Percentiles rank a stretch among this genome's conserved stretches.
Conservation (phyloP, 2,329 filamentous ascomycete genomes). For the Cordyceps farinosa region DNA sequence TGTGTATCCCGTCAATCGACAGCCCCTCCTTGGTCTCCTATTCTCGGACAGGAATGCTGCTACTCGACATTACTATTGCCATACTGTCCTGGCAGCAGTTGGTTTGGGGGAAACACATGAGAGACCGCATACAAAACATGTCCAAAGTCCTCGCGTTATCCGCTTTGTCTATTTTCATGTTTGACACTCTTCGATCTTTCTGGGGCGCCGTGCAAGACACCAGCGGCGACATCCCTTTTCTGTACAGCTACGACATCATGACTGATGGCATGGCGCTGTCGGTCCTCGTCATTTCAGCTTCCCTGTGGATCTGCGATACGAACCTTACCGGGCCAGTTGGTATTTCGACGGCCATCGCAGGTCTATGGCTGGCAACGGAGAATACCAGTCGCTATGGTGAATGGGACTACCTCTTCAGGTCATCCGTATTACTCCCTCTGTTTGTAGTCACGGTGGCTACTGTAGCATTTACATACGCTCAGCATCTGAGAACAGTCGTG, state of each 20-base stretch:
- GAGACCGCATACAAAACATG: constrained; percentile 43
- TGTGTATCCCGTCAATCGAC: constrained; percentile 46
- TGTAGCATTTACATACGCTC: constrained; percentile 41
- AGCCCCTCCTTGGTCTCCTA: constrained; percentile 33
- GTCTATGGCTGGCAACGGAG: constrained; percentile 34
- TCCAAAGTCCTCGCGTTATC: constrained; percentile 41
- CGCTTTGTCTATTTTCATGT: constrained; percentile 33
- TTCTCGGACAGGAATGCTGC: constrained; percentile 33
- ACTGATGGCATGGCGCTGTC: constrained; percentile 46
- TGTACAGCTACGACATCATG: constrained; percentile 48
- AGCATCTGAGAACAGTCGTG: constrained; percentile 41
- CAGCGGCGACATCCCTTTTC: constrained; percentile 23
- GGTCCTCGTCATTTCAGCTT: constrained; percentile 41
- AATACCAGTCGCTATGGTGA: constrained; percentile 39
- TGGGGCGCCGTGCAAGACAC: neutral
- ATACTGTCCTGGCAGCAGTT: constrained; percentile 50
- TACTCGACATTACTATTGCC: constrained; percentile 22
- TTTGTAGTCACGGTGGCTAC: constrained; percentile 40
- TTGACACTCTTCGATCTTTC: constrained; percentile 37
- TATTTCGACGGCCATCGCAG: constrained; percentile 42
- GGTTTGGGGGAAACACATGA: constrained; percentile 48
- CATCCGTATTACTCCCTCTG: constrained; percentile 36
- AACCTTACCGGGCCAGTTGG: constrained; percentile 41
- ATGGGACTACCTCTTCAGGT: constrained; percentile 42
- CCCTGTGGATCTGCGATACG: constrained; percentile 46